Evolutionary conservation across 2,329 filamentous ascomycete species (phyloP).

Genomic region (Dissoconium aciculare): DNA sequence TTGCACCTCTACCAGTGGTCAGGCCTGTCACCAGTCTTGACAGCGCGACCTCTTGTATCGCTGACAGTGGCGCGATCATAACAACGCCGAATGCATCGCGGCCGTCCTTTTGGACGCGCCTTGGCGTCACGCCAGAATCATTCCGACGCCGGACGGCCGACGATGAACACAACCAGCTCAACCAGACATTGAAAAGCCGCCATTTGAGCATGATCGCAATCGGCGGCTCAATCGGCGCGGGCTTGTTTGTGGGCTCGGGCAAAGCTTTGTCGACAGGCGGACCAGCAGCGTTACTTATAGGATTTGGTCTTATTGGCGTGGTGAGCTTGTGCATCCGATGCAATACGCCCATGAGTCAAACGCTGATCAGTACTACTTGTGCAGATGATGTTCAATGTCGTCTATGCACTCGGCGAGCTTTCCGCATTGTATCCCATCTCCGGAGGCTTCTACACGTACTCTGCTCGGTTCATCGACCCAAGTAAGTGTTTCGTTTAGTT

Average conservation of each 20-base stretch:
- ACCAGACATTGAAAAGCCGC: constrained; percentile 19
- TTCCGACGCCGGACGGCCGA: constrained; percentile 18
- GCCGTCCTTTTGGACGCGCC: constrained; percentile 14
- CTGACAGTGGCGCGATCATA: constrained; percentile 10
- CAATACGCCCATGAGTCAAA: constrained; percentile 4
- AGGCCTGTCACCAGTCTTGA: too few species aligned
- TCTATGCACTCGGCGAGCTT: constrained; percentile 29
- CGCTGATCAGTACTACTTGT: constrained; percentile 4
- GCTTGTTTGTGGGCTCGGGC: constrained; percentile 40
- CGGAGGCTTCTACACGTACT: constrained; percentile 28
- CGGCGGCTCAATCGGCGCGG: constrained; percentile 34
- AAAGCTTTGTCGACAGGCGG: constrained; percentile 34
- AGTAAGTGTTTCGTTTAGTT: too few species aligned
- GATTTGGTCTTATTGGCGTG: constrained; percentile 21
- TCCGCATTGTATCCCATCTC: constrained; percentile 29
- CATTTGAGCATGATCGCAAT: constrained; percentile 24
- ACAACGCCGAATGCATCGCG: constrained; percentile 7
- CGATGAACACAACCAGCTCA: constrained; percentile 22
- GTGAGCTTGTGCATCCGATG: constrained; percentile 11
- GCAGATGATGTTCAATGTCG: constrained; percentile 28
- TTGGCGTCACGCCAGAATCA: constrained; percentile 20
- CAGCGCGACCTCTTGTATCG: too few species aligned
- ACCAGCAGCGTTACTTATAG: constrained; percentile 28
- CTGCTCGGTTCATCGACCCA: constrained; percentile 32
- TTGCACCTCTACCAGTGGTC: too few species aligned